Percentiles rank a stretch among this genome's conserved stretches.
phyloP scores from a whole-genome alignment of 179 eudicot species.

The Kewa caespitosa region DNA sequence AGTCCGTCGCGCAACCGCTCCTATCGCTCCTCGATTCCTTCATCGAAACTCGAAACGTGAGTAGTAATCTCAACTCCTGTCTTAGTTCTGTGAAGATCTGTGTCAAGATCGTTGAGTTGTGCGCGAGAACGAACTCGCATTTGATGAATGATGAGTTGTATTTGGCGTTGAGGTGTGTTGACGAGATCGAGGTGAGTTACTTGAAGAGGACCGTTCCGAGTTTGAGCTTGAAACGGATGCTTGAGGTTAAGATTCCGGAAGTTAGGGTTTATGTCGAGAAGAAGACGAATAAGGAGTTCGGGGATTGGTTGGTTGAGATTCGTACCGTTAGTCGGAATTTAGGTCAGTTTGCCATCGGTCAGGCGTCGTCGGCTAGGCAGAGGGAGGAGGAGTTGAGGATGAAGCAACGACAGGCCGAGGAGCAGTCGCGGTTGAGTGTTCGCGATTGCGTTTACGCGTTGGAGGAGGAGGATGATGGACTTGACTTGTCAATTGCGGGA shows the following conservation, averaged over 20 bases:
- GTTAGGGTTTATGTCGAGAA: constrained; percentile 68
- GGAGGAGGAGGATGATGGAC: constrained; percentile 80
- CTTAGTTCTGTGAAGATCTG: constrained; percentile 40
- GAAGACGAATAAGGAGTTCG: constrained; percentile 71
- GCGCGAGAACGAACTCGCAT: constrained; percentile 59
- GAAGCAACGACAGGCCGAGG: constrained; percentile 92
- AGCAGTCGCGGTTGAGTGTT: constrained; percentile 74
- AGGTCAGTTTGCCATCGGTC: constrained; percentile 92
- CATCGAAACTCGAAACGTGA: constrained; percentile 49
- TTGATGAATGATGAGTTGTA: constrained; percentile 51
- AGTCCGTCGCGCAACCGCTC: constrained; percentile 63
- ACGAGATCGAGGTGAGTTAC: constrained; percentile 51
- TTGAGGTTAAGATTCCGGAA: constrained; percentile 71
- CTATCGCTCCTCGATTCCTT: constrained; percentile 57
- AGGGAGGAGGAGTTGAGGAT: constrained; percentile 86
- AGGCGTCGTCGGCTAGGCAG: constrained; percentile 83
- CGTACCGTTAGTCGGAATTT: constrained; percentile 72
- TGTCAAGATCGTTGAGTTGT: constrained; percentile 49
- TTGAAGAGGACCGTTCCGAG: constrained; percentile 54
- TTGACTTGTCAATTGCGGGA: constrained; percentile 39
- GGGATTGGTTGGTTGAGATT: constrained; percentile 92
- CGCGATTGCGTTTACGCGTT: constrained; percentile 81
- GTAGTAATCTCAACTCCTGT: constrained; percentile 48
- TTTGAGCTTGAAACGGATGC: constrained; percentile 56
- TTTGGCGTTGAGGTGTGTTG: constrained; percentile 63